Base-by-base conservation (phyloP, 768 basidiomycete species). In the Sistotremastrum niveocremeum region DNA sequence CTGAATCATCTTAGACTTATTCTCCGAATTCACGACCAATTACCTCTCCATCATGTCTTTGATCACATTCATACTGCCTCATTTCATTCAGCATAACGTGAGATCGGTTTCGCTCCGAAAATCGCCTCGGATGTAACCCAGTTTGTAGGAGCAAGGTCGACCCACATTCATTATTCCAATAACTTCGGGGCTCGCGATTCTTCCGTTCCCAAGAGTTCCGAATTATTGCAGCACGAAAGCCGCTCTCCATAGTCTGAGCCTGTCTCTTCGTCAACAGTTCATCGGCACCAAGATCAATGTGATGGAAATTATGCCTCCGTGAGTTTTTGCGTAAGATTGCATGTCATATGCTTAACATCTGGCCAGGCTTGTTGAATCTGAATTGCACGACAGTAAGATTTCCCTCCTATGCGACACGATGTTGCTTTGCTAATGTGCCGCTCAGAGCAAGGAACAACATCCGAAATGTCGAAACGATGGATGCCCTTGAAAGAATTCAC, bases 141-240 rank as follows among this genome's bases (percentile, higher is more conserved):
- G 34, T 35, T 20, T 37, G 3, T 44, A 76, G 74, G 61, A 61
- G 9, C 53, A 69, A 57, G 70, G 67, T 6, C 67, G 62, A 6
- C 70, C 69, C 6, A 67, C 66, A 30, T 72, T 71, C 56, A 62
- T 78, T 34, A 58, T 72, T 20, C 65, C 72, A 2, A 66, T 80
- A 39, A 70, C 76, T 0, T 76, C 76, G 4, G 71, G 65, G 8
- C 61, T 79, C n/a, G 71, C 58, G 3, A 64, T 77, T 34, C 46
- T 65, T 34, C 74, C 76, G 1, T 59, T 56, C 1, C 60, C 71
- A 1, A 54, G 51, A 33, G 59, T 76, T 0, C 57, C 68, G 2
- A 70, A 72, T 43, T 79, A 81, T 52, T 72, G 65, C 33, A 76
- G 77, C 0, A 68, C 71, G 3, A 79, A 79, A 55, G 74, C 76